phyloP scores from a whole-genome alignment of 768 basidiomycete species.

The Rhodosporidiobolus sp. region DNA sequence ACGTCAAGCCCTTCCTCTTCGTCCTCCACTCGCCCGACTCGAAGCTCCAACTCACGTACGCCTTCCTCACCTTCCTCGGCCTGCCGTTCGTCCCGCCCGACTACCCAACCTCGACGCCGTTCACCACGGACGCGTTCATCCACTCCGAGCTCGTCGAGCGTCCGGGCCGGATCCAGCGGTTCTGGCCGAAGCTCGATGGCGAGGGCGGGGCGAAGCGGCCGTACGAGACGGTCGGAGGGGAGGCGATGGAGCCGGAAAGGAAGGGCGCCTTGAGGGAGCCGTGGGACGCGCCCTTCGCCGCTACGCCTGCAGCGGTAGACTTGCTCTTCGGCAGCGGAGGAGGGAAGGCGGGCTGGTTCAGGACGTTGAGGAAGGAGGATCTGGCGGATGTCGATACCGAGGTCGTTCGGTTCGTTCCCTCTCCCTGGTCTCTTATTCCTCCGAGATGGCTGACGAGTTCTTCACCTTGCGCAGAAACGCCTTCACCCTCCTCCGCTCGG shows the following conservation, averaged over 20 bases:
- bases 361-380: slow-evolving; percentile 35
- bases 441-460: background rate
- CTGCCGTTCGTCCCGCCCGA: slow-evolving; percentile 49
- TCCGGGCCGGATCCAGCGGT: slow-evolving; percentile 24
- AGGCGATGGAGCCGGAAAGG: slow-evolving; percentile 48
- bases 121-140: slow-evolving; percentile 48
- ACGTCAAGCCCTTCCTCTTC: slow-evolving; percentile 49
- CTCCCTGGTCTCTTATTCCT: background rate
- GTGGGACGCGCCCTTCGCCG: slow-evolving; percentile 45
- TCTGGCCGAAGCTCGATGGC: slow-evolving; percentile 25
- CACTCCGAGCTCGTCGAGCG: slow-evolving; percentile 38
- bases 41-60: slow-evolving; percentile 48
- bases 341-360: slow-evolving; percentile 41
- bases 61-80: slow-evolving; percentile 50
- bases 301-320: slow-evolving; percentile 42
- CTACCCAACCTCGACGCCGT: slow-evolving; percentile 46
- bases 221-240: slow-evolving; percentile 47
- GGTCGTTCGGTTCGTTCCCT: slow-evolving; percentile 33
- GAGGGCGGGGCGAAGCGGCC: slow-evolving; percentile 7
- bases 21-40: slow-evolving; percentile 45
- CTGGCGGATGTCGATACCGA: slow-evolving; percentile 39
- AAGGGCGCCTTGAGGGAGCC: slow-evolving; percentile 39
- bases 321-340: slow-evolving; percentile 35
- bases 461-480: slow-evolving; percentile 33
- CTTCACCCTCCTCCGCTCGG: slow-evolving; percentile 40